Conservation (phyloP, 2,329 filamentous ascomycete species). For the Colletotrichum simmondsii region DNA sequence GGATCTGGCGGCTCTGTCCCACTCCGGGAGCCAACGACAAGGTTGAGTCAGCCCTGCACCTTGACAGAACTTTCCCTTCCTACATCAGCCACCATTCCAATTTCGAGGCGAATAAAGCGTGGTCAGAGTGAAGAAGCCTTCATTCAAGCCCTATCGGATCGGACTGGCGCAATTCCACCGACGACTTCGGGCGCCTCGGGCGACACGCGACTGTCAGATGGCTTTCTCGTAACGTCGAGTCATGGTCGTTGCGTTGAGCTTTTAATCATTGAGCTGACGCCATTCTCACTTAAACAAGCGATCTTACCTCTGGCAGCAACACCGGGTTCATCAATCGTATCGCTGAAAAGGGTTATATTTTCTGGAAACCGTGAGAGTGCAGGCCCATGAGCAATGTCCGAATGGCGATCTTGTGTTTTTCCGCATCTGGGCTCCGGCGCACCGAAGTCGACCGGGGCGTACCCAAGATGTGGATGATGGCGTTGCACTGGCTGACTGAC, state of each 20-base stretch:
- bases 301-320: not conserved
- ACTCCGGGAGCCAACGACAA: not conserved
- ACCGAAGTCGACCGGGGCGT: not conserved
- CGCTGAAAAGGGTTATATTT: not conserved
- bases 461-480: not conserved
- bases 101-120: not conserved
- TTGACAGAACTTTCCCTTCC: not conserved
- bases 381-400: not conserved
- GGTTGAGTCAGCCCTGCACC: not conserved
- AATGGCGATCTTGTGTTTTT: not conserved
- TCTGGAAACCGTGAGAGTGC: not conserved
- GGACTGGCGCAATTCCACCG: not conserved
- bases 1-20: constrained; percentile 5
- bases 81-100: not conserved
- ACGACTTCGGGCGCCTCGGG: not conserved
- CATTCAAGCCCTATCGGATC: not conserved
- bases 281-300: not conserved
- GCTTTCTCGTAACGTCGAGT: not conserved
- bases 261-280: constrained; percentile 1
- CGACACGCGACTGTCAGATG: not conserved
- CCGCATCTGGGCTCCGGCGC: not conserved
- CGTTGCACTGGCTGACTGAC: not conserved
- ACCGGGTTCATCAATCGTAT: not conserved
- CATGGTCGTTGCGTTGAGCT: not conserved
- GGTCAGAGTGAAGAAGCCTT: not conserved